Conservation (phyloP, 164 flowering plant species). For the Pachysandra terminalis region DNA sequence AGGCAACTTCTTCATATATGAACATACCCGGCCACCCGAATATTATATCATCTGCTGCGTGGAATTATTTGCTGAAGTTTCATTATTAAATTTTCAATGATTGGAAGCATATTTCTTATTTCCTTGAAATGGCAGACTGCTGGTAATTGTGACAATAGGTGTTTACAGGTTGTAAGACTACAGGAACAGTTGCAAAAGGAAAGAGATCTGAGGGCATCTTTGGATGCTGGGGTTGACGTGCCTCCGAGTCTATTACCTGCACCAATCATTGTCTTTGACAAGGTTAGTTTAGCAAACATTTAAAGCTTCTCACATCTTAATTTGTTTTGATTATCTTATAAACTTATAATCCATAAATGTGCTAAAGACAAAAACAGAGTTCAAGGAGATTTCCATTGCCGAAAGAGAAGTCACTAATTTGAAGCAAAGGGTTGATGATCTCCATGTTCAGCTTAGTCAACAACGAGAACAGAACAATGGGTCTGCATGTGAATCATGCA, state of each 20-base stretch:
- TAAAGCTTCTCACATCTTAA: neutral
- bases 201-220: slow-evolving; percentile 51
- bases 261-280: slow-evolving; percentile 44
- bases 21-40: too few species aligned
- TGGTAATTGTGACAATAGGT: slow-evolving; percentile 3
- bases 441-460: slow-evolving; percentile 49
- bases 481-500: slow-evolving; percentile 25
- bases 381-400: slow-evolving; percentile 57
- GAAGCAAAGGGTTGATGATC: slow-evolving; percentile 68
- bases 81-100: too few species aligned
- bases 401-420: slow-evolving; percentile 62
- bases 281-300: slow-evolving; percentile 42
- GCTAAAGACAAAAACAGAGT: slow-evolving; percentile 59
- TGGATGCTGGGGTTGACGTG: slow-evolving; percentile 63
- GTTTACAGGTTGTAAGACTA: slow-evolving; percentile 64
- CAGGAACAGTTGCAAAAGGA: slow-evolving; percentile 75
- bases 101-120: too few species aligned
- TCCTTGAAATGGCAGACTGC: neutral
- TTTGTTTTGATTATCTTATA: neutral
- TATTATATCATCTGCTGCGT: too few species aligned
- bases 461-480: slow-evolving; percentile 34
- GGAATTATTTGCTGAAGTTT: too few species aligned
- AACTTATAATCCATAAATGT: slow-evolving; percentile 19
- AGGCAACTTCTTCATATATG: too few species aligned
- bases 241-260: slow-evolving; percentile 24